Evolutionary conservation across 164 flowering plant genomes (phyloP).

Genomic region (Litsea cubeba): DNA sequence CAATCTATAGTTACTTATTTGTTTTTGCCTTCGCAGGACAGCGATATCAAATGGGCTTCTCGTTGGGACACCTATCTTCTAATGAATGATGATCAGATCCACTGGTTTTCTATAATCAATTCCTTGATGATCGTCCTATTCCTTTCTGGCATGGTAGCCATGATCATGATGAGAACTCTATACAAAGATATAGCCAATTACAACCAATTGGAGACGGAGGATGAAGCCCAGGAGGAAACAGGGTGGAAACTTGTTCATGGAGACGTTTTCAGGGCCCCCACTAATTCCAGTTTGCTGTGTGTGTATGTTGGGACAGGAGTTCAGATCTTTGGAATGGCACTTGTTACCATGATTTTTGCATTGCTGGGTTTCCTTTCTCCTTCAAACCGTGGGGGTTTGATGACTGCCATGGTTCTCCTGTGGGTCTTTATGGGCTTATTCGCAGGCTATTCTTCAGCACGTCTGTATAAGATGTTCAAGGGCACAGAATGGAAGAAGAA

Average conservation of each 20-base stretch:
- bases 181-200: background rate
- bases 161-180: background rate
- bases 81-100: background rate
- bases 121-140: background rate
- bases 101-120: background rate
- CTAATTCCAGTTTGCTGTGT: background rate
- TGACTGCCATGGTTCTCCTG: background rate
- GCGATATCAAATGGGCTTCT: background rate
- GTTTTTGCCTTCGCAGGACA: background rate
- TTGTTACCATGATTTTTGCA: background rate
- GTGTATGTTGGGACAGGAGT: background rate
- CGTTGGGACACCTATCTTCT: background rate
- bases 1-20: background rate
- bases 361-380: background rate
- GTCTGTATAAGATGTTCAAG: background rate
- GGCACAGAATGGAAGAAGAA: background rate
- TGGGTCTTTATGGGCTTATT: background rate
- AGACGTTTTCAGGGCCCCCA: background rate
- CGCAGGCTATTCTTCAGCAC: background rate
- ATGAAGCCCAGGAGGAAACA: background rate
- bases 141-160: background rate
- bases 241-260: background rate
- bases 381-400: background rate
- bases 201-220: background rate
- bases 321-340: background rate